Base-by-base conservation (phyloP, 768 basidiomycete species). In the Favolaschia claudopus region DNA sequence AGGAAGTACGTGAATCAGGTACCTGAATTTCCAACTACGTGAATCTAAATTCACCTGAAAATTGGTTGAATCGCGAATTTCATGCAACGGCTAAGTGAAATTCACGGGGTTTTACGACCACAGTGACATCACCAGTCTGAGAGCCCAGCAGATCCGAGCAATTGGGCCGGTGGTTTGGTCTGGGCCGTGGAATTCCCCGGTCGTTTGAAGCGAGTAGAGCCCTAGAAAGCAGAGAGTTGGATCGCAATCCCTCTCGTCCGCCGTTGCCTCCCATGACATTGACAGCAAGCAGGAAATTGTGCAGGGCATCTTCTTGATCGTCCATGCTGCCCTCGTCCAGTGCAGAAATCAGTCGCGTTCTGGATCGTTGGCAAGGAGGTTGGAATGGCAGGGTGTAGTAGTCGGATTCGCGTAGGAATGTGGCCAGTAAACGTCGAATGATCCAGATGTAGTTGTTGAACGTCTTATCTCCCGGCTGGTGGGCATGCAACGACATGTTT, bases 401-500 rank as follows among this genome's bases (percentile, higher is more conserved):
- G 50, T 20, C 27, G 27, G 37, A 0, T 44, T 54, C 0, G 0
- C 39, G 9, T 13, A 59, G 19, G 3, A 69, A 57, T 40, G 63
- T 58, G 4, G 58, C 48, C 0, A 69, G 3, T 1, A 70, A 46
- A 4, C 36, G 31, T 5, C 50, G 13, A 17, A 62, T 33, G 1
- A 60, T 53, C 1, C 19, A 5, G 7, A 39, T n/a, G 31, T 75
- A 75, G 6, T 2, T 7, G 3, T 48, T 17, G 0, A 51, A 38
- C 24, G 70, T 49, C 1, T 55, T 62, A 1, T 20, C 14, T 0
- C 47, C 34, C 3, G 65, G 31, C 32, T 65, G 55, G 7, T 69
- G 67, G 3, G 53, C 60, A n/a, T 69, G 66, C 12, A 75, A 59
- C 0, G 72, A 70, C 0, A 48, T 66, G 59, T 72, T 67, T 39